Base-by-base conservation (phyloP, 129 eudicot species). In the Calendula officinalis region DNA sequence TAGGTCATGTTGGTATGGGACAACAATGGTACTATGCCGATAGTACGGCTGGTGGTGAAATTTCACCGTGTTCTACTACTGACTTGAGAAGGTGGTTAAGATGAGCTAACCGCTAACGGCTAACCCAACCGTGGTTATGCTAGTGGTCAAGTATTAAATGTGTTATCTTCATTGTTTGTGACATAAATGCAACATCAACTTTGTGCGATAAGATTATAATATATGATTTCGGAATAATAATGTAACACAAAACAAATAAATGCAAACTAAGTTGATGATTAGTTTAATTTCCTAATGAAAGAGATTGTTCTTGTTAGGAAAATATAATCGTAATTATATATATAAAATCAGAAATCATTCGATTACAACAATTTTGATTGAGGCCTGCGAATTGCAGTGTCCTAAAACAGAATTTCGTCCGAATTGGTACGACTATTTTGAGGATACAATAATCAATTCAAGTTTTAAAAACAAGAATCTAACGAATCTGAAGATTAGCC, bases 11-110 rank as follows among this genome's bases (percentile, higher is more conserved):
- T 46, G 91, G 91, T 14, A 66, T 88, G 82, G 96, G 89, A 54
- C 87, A 75, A 7, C 84, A 76, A 15, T 78, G 85, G 52, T 80
- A 72, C 52, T 77, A 80, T 38, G 78, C 86, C 8, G 98, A 92
- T n/a, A 83, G 88, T 54, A 54, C 73, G n/a, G 36, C 59, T 6
- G 89, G 85, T 34, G 95, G 95, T 69, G 96, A 88, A 35, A 62
- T 83, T 40, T 88, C 98, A 43, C 96, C 96, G 0, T 86, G 87
- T 75, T 92, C 96, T 1, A 92, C 98, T 38, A 88, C 94, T 37
- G 95, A 88, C 60, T 71, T 88, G 45, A 69, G 90, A 57, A 76
- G 82, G 77, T 88, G 96, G 91, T 65, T 92, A 47, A 78, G 91
- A 69, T 88, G 84, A 87, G 57, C 3, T 53, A 53, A 40, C 32